phyloP scores from a whole-genome alignment of 495 filamentous ascomycete genomes.

The Daldinia loculata region DNA sequence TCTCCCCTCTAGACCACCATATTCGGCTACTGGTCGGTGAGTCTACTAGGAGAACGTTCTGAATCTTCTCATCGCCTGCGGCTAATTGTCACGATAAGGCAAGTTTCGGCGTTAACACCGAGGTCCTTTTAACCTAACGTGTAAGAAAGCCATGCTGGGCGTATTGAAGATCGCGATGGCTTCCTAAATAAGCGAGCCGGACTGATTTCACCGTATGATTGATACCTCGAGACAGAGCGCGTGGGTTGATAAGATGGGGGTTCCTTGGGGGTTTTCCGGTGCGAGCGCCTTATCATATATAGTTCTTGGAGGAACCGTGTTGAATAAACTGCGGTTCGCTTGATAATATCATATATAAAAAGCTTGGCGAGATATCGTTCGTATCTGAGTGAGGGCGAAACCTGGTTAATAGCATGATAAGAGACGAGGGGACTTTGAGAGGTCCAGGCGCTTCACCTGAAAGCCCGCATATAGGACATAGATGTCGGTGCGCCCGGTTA shows the following conservation, averaged over 20 bases:
- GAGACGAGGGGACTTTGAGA: constrained; percentile 16
- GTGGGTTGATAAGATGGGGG: constrained; percentile 32
- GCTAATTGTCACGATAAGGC: constrained; percentile 17
- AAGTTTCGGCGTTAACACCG: not conserved
- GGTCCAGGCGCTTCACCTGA: constrained; percentile 11
- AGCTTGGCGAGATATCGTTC: constrained; percentile 43
- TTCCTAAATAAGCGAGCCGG: constrained; percentile 34
- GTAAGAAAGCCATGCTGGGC: not conserved
- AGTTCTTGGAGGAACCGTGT: constrained; percentile 17
- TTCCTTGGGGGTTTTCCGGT: constrained; percentile 19
- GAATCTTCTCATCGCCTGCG: constrained; percentile 8
- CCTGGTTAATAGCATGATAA: constrained; percentile 34
- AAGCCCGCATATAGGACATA: constrained; percentile 15
- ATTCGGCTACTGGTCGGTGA: not conserved
- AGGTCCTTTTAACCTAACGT: constrained; percentile 17
- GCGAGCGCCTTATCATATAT: constrained; percentile 37
- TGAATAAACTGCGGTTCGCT: constrained; percentile 30
- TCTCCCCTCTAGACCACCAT: not conserved
- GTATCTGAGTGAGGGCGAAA: constrained; percentile 4
- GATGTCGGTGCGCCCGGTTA: constrained; percentile 12
- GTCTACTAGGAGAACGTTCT: not conserved
- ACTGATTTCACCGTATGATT: constrained; percentile 25
- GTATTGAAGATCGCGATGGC: constrained; percentile 23
- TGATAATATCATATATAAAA: constrained; percentile 33
- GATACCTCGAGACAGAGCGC: constrained; percentile 8